Evolutionary conservation across 2,329 filamentous ascomycete genomes (phyloP), one percentile per base, ranked within the genome.

Genomic region (Neonectria punicea): DNA sequence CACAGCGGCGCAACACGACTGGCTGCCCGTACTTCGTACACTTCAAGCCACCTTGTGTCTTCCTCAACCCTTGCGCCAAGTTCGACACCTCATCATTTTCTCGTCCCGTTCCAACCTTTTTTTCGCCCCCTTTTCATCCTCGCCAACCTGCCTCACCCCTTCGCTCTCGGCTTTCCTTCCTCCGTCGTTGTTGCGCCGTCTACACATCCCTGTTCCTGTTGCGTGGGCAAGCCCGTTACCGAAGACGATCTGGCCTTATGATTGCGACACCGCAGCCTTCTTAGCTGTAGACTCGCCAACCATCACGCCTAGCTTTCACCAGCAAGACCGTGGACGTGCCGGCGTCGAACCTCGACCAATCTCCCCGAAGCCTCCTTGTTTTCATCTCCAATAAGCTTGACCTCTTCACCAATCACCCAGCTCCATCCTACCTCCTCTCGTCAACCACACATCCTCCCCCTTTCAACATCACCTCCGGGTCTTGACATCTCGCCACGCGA

Each of bases 31-130:
- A 50, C 59, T 66, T 58, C 63, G 59, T 63, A 46, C 59, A 67
- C 63, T 74, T 76, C 66, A 74, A 76, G 75, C 75, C 75, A 76
- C 75, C 74, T 76, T 74, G 74, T 76, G 71, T 76, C 66, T 76
- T 76, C 70, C 72, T 63, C 62, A 63, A 64, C 58, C 67, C 67
- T 73, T 70, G 74, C 71, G 65, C 72, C 68, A 72, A 61, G 67
- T 66, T 69, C 53, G 67, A 60, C 68, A 64, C 58, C 59, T 69
- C 56, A 65, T 61, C 61, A 63, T 34, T 56, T 43, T 58, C 66
- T 70, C 68, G 28, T 51, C 63, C 69, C 58, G 61, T 43, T 47
- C 59, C 54, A 53, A 56, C 58, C 65, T 61, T 63, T 67, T 73
- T 20, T 73, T 25, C 25, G 69, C 65, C 60, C 66, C 65, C 61